Base-by-base conservation (phyloP, 768 basidiomycete species). In the Termitomyces sp. region DNA sequence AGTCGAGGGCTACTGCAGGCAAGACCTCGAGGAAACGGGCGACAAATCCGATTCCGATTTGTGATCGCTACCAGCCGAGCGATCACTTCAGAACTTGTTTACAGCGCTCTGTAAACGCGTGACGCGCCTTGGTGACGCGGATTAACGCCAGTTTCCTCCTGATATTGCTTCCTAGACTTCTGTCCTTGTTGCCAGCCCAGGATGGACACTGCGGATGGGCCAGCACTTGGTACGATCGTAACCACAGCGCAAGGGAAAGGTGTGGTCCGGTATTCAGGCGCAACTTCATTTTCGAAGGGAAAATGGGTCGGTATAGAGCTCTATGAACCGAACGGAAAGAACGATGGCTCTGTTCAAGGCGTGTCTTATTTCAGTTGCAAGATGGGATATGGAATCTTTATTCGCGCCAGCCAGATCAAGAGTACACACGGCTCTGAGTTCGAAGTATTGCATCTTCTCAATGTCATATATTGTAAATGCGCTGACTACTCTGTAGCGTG, bases 261-360 rank as follows among this genome's bases (percentile, higher is more conserved):
- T 2, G 77, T 87, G 47, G 88, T 98, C 47, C 81, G 94, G 24
- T 99, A 94, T 78, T 82, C 80, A 51, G 97, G 96, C 0, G 61
- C 83, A 33, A 95, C 96, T 0, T 78, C 81, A 2, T 98, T 98
- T 70, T 82, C 91, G 22, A 72, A 84, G 1, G 97, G 97, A 0
- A 93, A 90, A 79, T 99, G 96, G 96, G 81, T 97, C 51, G 97
- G 97, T 10, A 85, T 98, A 54, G 94, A 96, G 66, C 81, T 99
- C 47, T 82, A 80, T 56, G 86, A 88, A 65, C 72, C 83, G 8
- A 87, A 83, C 46, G 97, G 97, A 39, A 99, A 98, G 86, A 99
- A 99, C 76, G 92, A 98, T 64, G 97, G 97, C 1, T 82, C 85
- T 1, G 89, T 99, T 8, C 77, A 87, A 36, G 93, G 88, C 16